These are phyloP conservation scores for Limonium bicolor DNA, from an alignment of 148 eudicot species.

Conservation along the genomic window DNA sequence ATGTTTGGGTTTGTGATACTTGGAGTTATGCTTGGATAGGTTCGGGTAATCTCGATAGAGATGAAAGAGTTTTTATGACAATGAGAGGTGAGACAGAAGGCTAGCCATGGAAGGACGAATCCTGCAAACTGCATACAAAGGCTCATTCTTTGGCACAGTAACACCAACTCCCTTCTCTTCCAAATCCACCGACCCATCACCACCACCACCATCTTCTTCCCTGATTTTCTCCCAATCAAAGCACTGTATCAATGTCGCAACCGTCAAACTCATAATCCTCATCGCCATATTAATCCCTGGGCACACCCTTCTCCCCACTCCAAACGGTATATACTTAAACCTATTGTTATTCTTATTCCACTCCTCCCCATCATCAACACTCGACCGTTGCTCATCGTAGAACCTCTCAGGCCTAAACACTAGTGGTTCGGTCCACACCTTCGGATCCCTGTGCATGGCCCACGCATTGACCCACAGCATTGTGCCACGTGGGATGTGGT, in stretches of 20 bases:
- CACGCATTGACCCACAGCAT: conserved; percentile 1
- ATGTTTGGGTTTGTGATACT: too few relatives aligned
- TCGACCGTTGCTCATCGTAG: not conserved
- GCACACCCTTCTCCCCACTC: conserved; percentile 5
- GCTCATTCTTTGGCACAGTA: conserved; percentile 1
- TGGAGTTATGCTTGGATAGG: too few relatives aligned
- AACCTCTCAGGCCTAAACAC: too few relatives aligned
- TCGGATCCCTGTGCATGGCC: conserved; percentile 10
- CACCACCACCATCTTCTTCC: too few relatives aligned
- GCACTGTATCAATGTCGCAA: not conserved
- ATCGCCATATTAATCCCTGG: not conserved
- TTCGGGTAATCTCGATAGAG: too few relatives aligned
- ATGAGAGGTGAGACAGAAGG: not conserved
- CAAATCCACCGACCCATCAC: conserved; percentile 3
- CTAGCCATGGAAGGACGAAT: conserved; percentile 1
- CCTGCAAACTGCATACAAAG: conserved; percentile 3
- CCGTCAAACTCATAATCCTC: not conserved
- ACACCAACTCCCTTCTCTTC: conserved; percentile 1
- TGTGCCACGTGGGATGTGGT: conserved; percentile 4
- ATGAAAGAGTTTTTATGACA: too few relatives aligned
- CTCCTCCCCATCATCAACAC: not conserved
- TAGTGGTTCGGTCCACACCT: conserved; percentile 1
- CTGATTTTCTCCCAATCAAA: conserved; percentile 1
- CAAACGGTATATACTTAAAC: conserved; percentile 5
- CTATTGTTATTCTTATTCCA: too few relatives aligned